A percentile compares a stretch with the other conserved stretches of the same genome.
Evolutionary conservation across 345 rosid genomes (phyloP).

Genomic region (Moringa oleifera): DNA sequence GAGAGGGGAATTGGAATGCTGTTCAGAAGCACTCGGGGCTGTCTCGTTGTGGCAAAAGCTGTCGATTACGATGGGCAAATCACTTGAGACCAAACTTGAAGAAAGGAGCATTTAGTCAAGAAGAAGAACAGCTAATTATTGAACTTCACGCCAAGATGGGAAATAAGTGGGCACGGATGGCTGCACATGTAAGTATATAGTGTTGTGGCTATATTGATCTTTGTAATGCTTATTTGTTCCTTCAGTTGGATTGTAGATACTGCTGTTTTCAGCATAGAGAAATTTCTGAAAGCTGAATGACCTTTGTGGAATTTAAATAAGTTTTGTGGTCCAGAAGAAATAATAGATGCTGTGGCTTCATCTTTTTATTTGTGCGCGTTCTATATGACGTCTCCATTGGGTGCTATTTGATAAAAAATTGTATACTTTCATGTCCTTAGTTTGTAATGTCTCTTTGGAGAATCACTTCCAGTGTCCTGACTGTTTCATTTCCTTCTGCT

Average conservation of each 20-base stretch:
- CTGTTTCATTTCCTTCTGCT: no score
- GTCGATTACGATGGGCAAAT: constrained; percentile 96
- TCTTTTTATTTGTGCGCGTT: neutral
- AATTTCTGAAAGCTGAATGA: neutral
- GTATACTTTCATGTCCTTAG: neutral
- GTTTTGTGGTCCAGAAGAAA: neutral
- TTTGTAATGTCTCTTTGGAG: neutral
- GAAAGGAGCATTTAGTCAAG: constrained; percentile 92
- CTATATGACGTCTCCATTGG: neutral
- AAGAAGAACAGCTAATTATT: constrained; percentile 85
- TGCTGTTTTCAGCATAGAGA: neutral
- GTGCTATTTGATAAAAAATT: neutral
- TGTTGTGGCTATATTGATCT: neutral
- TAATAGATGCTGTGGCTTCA: neutral
- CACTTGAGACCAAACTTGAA: constrained; percentile 95
- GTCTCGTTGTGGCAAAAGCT: constrained; percentile 95
- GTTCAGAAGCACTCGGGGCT: constrained; percentile 88
- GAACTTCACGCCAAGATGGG: constrained; percentile 95
- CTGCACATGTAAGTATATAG: constrained; percentile 75
- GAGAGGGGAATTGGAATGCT: constrained; percentile 97
- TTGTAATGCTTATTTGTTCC: neutral
- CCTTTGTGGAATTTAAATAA: neutral
- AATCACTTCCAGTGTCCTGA: neutral
- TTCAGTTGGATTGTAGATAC: neutral
- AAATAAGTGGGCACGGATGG: constrained; percentile 99